phyloP scores from a whole-genome alignment of 192 early-diverging fungal genomes.

The Chytriomyces sp. region DNA sequence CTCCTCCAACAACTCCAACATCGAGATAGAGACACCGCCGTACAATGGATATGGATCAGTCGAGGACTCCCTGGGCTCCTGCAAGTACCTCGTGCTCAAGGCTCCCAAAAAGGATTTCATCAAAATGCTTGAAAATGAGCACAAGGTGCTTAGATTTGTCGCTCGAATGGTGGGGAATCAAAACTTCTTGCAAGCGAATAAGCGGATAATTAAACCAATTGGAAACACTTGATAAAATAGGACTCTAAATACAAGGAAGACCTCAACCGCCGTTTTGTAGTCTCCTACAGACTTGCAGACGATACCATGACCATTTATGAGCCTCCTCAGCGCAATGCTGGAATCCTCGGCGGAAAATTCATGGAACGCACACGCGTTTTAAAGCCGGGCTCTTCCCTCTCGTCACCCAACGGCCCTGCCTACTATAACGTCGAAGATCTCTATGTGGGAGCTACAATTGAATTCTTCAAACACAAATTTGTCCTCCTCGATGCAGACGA shows the following conservation, averaged over 20 bases:
- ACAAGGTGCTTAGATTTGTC: conserved; percentile 65
- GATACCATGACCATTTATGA: conserved; percentile 72
- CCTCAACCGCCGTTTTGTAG: conserved; percentile 61
- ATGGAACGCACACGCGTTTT: conserved; percentile 66
- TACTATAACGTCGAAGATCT: conserved; percentile 63
- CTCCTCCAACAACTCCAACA: not conserved
- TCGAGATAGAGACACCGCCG: conserved; percentile 53
- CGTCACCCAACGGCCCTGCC: conserved; percentile 42
- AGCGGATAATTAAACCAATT: not conserved
- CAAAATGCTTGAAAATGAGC: conserved; percentile 70
- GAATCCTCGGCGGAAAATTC: conserved; percentile 67
- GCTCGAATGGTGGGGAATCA: conserved; percentile 55
- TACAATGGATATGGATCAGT: conserved; percentile 71
- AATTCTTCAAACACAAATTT: conserved; percentile 58
- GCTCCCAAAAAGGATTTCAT: conserved; percentile 72
- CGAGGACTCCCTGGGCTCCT: conserved; percentile 64
- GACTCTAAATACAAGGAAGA: conserved; percentile 69
- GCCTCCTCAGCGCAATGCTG: conserved; percentile 66
- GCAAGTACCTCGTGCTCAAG: conserved; percentile 65
- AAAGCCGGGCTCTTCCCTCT: conserved; percentile 55
- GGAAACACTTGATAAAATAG: conserved; percentile 34
- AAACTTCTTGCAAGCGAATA: not conserved
- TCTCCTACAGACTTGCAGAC: conserved; percentile 64
- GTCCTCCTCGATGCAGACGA: conserved; percentile 67
- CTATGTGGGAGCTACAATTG: conserved; percentile 58